Evolutionary conservation across 179 eudicot genomes (phyloP).

Genomic region (Corrigiola litoralis): DNA sequence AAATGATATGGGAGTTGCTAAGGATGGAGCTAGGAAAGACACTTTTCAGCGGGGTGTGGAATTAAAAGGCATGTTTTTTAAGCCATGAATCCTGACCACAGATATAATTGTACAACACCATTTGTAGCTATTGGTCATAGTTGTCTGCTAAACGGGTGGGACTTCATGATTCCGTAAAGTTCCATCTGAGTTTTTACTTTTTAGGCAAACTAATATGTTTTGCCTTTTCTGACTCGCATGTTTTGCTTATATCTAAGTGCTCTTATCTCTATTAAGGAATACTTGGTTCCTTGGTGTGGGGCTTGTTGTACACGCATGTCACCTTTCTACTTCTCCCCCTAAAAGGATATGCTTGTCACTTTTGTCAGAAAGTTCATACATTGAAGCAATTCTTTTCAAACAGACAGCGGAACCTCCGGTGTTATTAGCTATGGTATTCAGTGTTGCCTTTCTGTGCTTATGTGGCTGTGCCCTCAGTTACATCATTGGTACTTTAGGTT

Average conservation of each 20-base stretch:
- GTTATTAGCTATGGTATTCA: not conserved
- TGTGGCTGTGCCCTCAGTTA: not conserved
- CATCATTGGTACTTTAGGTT: not conserved
- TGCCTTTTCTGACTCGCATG: not conserved
- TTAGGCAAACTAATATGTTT: no score
- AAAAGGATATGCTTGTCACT: no score
- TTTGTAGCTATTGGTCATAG: no score
- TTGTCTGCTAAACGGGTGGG: no score
- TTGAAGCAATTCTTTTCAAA: not conserved
- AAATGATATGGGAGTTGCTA: slow-evolving; percentile 91
- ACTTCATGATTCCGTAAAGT: not conserved
- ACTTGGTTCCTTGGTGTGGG: not conserved
- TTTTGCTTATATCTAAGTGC: not conserved
- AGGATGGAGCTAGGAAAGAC: slow-evolving; percentile 75
- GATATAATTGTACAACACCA: not conserved
- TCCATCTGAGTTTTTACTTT: not conserved
- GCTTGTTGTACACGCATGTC: not conserved
- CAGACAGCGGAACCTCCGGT: not conserved
- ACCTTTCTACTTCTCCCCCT: no score
- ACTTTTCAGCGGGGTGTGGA: slow-evolving; percentile 94
- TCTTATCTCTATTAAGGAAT: not conserved
- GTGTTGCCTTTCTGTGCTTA: not conserved
- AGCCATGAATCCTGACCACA: not conserved
- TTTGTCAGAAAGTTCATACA: not conserved
- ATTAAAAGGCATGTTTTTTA: slow-evolving; percentile 55